Percentiles rank a stretch among this genome's conserved stretches.
phyloP scores from a whole-genome alignment of 768 basidiomycete genomes.

The Suillus brevipes region DNA sequence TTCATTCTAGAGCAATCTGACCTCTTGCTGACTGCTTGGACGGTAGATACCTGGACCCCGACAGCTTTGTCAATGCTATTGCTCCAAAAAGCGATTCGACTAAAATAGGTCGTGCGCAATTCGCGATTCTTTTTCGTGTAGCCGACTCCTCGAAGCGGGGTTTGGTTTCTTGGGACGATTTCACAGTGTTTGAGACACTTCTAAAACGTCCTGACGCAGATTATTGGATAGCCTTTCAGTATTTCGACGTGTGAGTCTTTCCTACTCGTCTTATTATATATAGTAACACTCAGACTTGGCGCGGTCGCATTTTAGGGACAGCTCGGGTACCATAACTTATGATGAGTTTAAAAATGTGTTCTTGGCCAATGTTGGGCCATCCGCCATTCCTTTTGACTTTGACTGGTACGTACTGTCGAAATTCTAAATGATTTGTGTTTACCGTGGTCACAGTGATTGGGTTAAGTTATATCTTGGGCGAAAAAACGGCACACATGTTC shows the following conservation, averaged over 20 bases:
- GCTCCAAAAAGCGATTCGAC: slow-evolving; percentile 83
- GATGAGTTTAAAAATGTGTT: slow-evolving; percentile 95
- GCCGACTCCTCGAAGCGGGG: slow-evolving; percentile 78
- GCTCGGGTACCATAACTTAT: slow-evolving; percentile 89
- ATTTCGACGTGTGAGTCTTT: slow-evolving; percentile 84
- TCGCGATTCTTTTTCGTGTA: slow-evolving; percentile 85
- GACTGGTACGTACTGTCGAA: slow-evolving; percentile 59
- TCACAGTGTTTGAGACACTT: slow-evolving; percentile 90
- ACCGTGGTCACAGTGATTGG: slow-evolving; percentile 68
- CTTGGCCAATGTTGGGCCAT: slow-evolving; percentile 71
- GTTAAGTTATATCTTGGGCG: slow-evolving; percentile 94
- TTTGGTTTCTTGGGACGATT: slow-evolving; percentile 92
- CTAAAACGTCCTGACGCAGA: slow-evolving; percentile 95
- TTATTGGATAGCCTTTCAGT: slow-evolving; percentile 95
- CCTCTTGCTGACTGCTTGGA: slow-evolving; percentile 9
- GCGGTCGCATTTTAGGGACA: slow-evolving; percentile 54
- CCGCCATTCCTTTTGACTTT: slow-evolving; percentile 92
- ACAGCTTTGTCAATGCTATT: slow-evolving; percentile 94
- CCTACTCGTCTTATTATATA: not conserved
- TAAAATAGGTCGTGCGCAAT: slow-evolving; percentile 86
- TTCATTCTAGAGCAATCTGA: slow-evolving; percentile 22
- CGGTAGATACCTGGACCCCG: slow-evolving; percentile 77
- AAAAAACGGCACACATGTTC: slow-evolving; percentile 85
- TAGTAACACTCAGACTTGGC: slow-evolving; percentile 9
- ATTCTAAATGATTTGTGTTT: slow-evolving; percentile 2